These are phyloP conservation scores for Plasmodium gonderi DNA, from an alignment of 169 alveolate species.

Conservation along the genomic window DNA sequence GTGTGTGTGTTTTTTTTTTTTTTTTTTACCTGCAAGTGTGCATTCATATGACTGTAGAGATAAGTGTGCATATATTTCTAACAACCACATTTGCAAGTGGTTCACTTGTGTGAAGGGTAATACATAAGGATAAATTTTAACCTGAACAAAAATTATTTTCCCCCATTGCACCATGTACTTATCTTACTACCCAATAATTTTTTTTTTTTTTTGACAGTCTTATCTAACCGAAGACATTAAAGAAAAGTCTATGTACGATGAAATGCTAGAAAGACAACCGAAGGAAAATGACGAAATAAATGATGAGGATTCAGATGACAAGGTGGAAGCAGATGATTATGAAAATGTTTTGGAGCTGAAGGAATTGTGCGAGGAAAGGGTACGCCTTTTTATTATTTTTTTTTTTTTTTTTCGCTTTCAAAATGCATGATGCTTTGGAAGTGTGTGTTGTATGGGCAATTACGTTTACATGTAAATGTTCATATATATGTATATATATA, in stretches of 20 bases:
- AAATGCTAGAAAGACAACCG: constrained; percentile 47
- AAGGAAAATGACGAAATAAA: neutral
- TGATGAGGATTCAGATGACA: constrained; percentile 17
- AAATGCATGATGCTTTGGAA: no score
- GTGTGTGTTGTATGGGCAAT: neutral
- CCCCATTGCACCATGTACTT: neutral
- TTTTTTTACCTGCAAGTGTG: no score
- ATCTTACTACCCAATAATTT: neutral
- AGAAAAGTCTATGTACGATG: constrained; percentile 72
- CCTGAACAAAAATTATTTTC: no score
- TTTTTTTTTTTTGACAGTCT: constrained; percentile 10
- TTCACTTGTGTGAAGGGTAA: no score
- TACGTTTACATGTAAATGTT: neutral
- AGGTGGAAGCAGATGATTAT: neutral
- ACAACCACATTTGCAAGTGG: no score
- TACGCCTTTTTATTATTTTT: no score
- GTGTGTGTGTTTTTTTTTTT: no score
- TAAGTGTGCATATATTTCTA: no score
- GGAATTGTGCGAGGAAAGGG: constrained; percentile 62
- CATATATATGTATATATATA: neutral
- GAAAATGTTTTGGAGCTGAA: constrained; percentile 59
- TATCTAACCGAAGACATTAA: constrained; percentile 36
- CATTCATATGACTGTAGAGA: no score
- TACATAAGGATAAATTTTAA: no score
- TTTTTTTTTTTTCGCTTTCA: no score